Base-by-base conservation (phyloP, 164 flowering plant species). In the Santalum album region DNA sequence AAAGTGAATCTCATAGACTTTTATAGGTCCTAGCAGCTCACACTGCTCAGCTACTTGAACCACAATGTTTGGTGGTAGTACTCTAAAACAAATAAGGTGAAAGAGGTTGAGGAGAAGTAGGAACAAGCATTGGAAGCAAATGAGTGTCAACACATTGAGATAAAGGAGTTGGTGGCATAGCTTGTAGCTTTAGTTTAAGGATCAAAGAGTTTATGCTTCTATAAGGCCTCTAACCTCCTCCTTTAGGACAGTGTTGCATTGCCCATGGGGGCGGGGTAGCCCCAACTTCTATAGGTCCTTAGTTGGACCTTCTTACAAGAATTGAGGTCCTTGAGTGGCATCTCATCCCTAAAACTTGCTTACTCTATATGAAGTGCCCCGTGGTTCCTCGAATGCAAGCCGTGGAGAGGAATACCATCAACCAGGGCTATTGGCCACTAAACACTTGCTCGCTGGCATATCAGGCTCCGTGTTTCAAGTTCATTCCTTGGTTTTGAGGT, bases 401-500 rank as follows among this genome's bases (percentile, higher is more conserved):
- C 23, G 23, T 39, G n/a, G n/a, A n/a, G n/a, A n/a, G n/a, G n/a
- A n/a, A n/a, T n/a, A n/a, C n/a, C n/a, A n/a, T n/a, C n/a, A 43
- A 26, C 26, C 36, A 55, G 57, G 38, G 59, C 38, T 56, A 56
- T 56, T 45, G 59, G 57, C 50, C 51, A 56, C 51, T 55, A 55
- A 24, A 48, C 49, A 40, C 49, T 40, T 16, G 22, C 44, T 42
- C 32, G 34, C 34, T 15, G 32, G 58, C 29, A 34, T 44, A 44
- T 53, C 58, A 24, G 36, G 58, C 48, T 42, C 49, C 43, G 15
- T 12, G 35, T 53, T 53, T n/a, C n/a, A n/a, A n/a, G n/a, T n/a
- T n/a, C n/a, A n/a, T n/a, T n/a, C n/a, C n/a, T n/a, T n/a, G n/a
- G n/a, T n/a, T n/a, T n/a, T n/a, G n/a, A n/a, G n/a, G n/a, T n/a